Base-by-base conservation (phyloP, 768 basidiomycete species). In the Rhodosporidiobolus odoratus region DNA sequence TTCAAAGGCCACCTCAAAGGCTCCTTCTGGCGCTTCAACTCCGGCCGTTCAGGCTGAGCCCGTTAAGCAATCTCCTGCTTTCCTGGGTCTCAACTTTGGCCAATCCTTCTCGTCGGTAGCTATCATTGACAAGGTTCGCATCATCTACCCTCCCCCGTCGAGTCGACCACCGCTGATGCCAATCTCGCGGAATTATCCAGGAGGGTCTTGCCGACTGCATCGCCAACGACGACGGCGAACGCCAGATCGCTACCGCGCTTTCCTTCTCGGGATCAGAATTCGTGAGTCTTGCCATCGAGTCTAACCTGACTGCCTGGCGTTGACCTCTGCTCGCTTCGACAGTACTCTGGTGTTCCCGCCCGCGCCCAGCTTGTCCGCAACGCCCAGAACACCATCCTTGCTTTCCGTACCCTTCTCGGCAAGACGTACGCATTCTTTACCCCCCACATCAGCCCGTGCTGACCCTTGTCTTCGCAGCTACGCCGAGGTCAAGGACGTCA, bases 311-410 rank as follows among this genome's bases (percentile, higher is more conserved):
- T n/a, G n/a, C n/a, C n/a, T n/a, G n/a, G n/a, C n/a, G 21, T 15
- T 13, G 35, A 60, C 35, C 21, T 45, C 54, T 52, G n/a, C 52
- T 54, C n/a, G 16, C 12, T 43, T 15, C 19, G 13, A 47, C 78
- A 96, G 94, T 97, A 98, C 82, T 90, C 95, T 60, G 96, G 96
- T 70, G 94, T 91, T 80, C 90, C 92, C 78, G 95, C 94, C 48
- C 91, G 88, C 77, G 88, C 86, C 5, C 96, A 98, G 78, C 87
- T 97, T 47, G 91, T 98, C 21, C 96, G 96, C 82, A 98, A 99
- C 80, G 82, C 89, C 0, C 84, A 88, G 76, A 98, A 99, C 79
- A 95, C 94, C 25, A 93, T 98, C 76, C 87, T 86, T n/a, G 91
- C 89, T 2, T 98, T 98, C 84, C 85, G 94, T 34, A 92, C 96